Percentiles rank a stretch among this genome's conserved stretches.
Conservation (phyloP, 208 protist species). For the Crithidia thermophila region DNA sequence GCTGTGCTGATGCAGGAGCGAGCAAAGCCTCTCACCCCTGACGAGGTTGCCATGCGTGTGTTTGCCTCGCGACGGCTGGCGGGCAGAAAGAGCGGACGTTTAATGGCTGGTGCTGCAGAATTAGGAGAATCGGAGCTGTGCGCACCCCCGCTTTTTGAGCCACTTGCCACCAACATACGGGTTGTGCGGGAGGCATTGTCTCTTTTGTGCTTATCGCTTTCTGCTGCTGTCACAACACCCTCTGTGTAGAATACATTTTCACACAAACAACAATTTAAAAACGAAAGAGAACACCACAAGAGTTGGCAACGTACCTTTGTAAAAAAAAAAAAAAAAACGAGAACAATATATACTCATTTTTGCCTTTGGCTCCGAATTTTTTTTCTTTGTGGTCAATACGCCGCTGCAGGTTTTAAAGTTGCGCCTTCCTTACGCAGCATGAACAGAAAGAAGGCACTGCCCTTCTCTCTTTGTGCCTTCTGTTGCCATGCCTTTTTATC, state of each 20-base stretch:
- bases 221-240: conserved; percentile 8
- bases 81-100: no score
- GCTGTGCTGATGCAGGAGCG: not conserved
- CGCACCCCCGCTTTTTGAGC: conserved; percentile 21
- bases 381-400: not conserved
- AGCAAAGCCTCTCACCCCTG: not conserved
- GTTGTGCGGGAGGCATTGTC: conserved; percentile 21
- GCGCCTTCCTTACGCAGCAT: no score
- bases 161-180: conserved; percentile 21
- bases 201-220: conserved; percentile 21
- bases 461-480: not conserved
- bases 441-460: no score
- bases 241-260: not conserved
- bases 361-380: not conserved
- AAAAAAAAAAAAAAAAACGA: conserved; percentile 4
- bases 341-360: no score
- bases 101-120: no score
- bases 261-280: not conserved
- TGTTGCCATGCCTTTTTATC: not conserved
- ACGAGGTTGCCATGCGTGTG: conserved; percentile 5
- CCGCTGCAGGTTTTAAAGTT: not conserved
- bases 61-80: conserved; percentile 2
- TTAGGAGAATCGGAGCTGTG: no score
- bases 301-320: no score
- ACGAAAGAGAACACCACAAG: not conserved